phyloP scores from a whole-genome alignment of 805 yeast species.

The Cyberlindnera japonica region DNA sequence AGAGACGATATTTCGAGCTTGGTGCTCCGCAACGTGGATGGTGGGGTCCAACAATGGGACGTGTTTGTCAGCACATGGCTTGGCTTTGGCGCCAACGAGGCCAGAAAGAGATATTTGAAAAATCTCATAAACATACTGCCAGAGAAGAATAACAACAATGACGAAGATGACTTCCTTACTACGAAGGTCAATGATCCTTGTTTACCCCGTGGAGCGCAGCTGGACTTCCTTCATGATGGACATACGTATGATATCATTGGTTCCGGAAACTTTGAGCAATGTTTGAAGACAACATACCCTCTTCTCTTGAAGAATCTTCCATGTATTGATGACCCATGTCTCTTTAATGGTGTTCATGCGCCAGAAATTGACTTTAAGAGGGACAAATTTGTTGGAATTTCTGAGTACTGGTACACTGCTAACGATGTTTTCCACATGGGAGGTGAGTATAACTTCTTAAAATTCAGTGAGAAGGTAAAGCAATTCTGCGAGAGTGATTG shows the following conservation, averaged over 20 bases:
- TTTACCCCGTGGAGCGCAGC: conserved; percentile 58
- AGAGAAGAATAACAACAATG: conserved; percentile 42
- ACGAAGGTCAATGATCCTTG: conserved; percentile 66
- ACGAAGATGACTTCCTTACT: conserved; percentile 41
- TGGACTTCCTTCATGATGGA: conserved; percentile 45
- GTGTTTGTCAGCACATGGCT: conserved; percentile 96
- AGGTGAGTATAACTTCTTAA: conserved; percentile 77
- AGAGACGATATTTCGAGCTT: conserved; percentile 69
- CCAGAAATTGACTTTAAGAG: conserved; percentile 77
- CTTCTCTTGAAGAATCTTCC: conserved; percentile 74
- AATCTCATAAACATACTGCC: conserved; percentile 50
- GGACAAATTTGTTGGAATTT: conserved; percentile 87
- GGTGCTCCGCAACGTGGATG: conserved; percentile 63
- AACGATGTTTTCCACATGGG: conserved; percentile 86
- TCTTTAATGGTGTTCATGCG: conserved; percentile 93
- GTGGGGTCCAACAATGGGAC: conserved; percentile 70
- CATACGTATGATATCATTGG: conserved; percentile 57
- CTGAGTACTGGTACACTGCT: conserved; percentile 97
- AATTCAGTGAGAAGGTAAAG: conserved; percentile 62
- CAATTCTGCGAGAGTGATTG: conserved; percentile 77
- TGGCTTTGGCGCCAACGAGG: conserved; percentile 97
- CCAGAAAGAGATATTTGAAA: conserved; percentile 66
- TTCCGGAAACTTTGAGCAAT: conserved; percentile 72
- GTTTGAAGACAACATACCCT: conserved; percentile 71
- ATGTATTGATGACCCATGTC: conserved; percentile 83